Percentiles rank a stretch among this genome's conserved stretches.
Evolutionary conservation across 148 eudicot species (phyloP).

Genomic region (Rhododendron henanense): DNA sequence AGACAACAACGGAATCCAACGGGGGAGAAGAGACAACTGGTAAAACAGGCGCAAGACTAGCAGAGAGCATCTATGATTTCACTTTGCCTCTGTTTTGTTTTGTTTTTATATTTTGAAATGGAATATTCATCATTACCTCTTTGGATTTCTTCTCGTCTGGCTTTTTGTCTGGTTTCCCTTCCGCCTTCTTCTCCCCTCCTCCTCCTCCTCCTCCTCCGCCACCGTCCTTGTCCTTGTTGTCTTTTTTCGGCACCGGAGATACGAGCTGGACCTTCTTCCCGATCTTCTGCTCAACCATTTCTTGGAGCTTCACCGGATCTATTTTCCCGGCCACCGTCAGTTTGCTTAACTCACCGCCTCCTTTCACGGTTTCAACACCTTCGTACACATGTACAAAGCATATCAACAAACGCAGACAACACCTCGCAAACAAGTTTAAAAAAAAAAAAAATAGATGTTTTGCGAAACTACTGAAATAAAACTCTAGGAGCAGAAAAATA

Average conservation of each 20-base stretch:
- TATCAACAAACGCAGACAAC: not conserved
- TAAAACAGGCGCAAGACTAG: constrained; percentile 3
- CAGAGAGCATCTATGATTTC: not conserved
- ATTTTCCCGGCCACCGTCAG: constrained; percentile 35
- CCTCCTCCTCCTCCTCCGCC: not conserved
- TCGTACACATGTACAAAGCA: not conserved
- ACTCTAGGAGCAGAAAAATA: not conserved
- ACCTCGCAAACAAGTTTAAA: not conserved
- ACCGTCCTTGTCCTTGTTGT: not conserved
- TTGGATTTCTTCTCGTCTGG: constrained; percentile 37
- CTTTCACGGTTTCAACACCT: constrained; percentile 42
- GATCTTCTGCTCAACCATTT: constrained; percentile 37
- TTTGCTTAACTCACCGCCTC: constrained; percentile 28
- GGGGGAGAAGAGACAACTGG: no score
- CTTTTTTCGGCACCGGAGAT: constrained; percentile 42
- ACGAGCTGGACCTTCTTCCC: constrained; percentile 48
- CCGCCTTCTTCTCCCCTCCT: constrained; percentile 3
- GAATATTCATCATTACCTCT: constrained; percentile 32
- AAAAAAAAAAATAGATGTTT: not conserved
- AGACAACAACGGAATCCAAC: not conserved
- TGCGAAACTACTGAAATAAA: not conserved
- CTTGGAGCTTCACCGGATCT: constrained; percentile 46
- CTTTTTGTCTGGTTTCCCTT: constrained; percentile 6
- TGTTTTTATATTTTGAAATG: not conserved
- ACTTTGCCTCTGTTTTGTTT: not conserved